Evolutionary conservation across 2,329 filamentous ascomycete species (phyloP), one percentile per base, ranked within the genome.

Genomic region (Aspergillus quadricinctus): DNA sequence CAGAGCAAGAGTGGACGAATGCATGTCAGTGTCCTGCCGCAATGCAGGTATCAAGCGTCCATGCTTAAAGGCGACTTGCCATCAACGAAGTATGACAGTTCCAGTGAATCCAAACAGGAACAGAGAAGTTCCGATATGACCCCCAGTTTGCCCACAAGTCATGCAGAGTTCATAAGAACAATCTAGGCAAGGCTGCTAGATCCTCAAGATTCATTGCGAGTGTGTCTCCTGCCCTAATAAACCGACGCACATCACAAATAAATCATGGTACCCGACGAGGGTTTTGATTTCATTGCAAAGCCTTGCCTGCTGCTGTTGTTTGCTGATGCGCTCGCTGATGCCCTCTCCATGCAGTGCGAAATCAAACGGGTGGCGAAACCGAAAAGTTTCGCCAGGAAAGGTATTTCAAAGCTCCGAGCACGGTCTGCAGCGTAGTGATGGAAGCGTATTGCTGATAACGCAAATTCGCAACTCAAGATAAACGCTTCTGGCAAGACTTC

Each of bases 291-390:
- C 21, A 46, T 46, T 46, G 43, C 43, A 27, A 46, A 54, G 57
- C 59, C 56, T 59, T 61, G 64, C 73, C 60, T 72, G 67, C 72
- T 78, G 70, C 64, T 74, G 68, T 9, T 46, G 67, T 71, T 74
- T 71, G 77, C 78, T 79, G 75, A 76, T 81, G 72, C 75, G 78
- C 80, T 82, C 80, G 80, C 79, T 81, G 76, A 77, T 75, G 69
- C 70, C 70, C 57, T 60, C 67, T 53, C 61, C 53, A 57, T 57
- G 60, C 65, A 59, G 62, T 61, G 57, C 57, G 52, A 61, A 57
- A 60, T 59, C 56, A 53, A 57, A 63, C 59, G 57, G 58, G 61
- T 55, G 61, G 59, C 64, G 67, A 68, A 63, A 58, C 60, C 56
- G 56, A 56, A 53, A 56, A 50, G 51, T 46, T 58, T 58, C 19